Conservation (phyloP, 164 flowering plant genomes). For the Piper longum region DNA sequence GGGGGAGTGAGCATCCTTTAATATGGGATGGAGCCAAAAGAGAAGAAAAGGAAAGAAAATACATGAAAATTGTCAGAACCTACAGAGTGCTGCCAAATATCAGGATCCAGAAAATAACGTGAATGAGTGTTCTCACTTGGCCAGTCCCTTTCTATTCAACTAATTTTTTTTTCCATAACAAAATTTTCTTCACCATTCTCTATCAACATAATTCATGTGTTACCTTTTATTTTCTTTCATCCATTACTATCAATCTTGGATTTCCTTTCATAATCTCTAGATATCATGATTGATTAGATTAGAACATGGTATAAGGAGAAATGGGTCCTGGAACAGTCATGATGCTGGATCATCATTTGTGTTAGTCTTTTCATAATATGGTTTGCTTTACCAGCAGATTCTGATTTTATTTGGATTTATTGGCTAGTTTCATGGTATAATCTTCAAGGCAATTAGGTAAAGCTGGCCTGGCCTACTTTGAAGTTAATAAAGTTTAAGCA, state of each 20-base stretch:
- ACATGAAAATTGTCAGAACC: slow-evolving; percentile 14
- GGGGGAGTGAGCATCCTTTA: slow-evolving; percentile 20
- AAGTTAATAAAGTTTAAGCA: too few species aligned
- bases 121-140: slow-evolving; percentile 5
- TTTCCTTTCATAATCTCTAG: not conserved
- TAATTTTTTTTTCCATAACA: not conserved
- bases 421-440: too few species aligned
- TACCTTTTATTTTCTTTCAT: not conserved
- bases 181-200: not conserved
- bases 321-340: not conserved
- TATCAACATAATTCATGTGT: slow-evolving; percentile 7
- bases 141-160: slow-evolving; percentile 2
- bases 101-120: slow-evolving; percentile 16
- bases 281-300: too few species aligned
- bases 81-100: slow-evolving; percentile 17
- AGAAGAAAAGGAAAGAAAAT: slow-evolving; percentile 1
- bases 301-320: too few species aligned
- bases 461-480: too few species aligned
- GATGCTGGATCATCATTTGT: too few species aligned
- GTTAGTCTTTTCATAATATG: not conserved
- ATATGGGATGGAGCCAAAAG: slow-evolving; percentile 20
- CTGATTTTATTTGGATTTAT: too few species aligned
- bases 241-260: not conserved
- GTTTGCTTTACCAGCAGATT: too few species aligned
- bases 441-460: too few species aligned